Conservation (phyloP, 768 basidiomycete genomes). For the Termitomyces sp. region DNA sequence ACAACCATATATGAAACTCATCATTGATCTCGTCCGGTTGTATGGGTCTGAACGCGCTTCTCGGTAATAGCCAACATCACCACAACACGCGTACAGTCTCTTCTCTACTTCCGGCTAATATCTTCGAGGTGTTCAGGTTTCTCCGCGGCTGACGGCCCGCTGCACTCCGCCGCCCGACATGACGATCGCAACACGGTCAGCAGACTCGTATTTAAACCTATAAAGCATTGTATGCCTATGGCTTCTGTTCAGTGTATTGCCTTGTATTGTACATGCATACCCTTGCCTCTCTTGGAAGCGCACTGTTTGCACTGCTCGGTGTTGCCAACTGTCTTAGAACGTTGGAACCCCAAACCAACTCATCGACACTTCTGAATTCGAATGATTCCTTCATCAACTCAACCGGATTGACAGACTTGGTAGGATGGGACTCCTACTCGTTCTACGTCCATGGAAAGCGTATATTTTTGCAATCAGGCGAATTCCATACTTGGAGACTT, state of each 20-base stretch:
- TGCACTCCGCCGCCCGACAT: not conserved
- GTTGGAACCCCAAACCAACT: not conserved
- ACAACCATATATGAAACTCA: not conserved
- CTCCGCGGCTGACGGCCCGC: slow-evolving; percentile 8
- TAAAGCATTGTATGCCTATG: not conserved
- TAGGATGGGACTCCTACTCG: slow-evolving; percentile 15
- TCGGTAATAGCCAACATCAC: not conserved
- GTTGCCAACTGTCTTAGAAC: not conserved
- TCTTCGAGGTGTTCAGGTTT: not conserved
- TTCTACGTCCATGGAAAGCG: slow-evolving; percentile 12
- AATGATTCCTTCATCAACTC: slow-evolving; percentile 2
- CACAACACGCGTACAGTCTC: not conserved
- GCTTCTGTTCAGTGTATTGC: not conserved
- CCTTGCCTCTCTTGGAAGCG: not conserved
- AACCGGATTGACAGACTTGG: slow-evolving; percentile 10
- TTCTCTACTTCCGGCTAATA: not conserved
- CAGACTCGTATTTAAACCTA: slow-evolving; percentile 4
- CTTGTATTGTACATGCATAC: not conserved
- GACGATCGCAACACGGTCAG: slow-evolving; percentile 2
- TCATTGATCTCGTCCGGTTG: not conserved
- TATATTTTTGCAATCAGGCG: slow-evolving; percentile 14
- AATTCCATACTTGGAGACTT: slow-evolving; percentile 15
- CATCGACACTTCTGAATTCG: not conserved
- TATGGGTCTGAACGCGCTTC: not conserved
- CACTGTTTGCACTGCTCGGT: slow-evolving; percentile 1